Percentiles rank a stretch among this genome's conserved stretches.
phyloP scores from a whole-genome alignment of 129 eudicot species.

The Daucus carota region DNA sequence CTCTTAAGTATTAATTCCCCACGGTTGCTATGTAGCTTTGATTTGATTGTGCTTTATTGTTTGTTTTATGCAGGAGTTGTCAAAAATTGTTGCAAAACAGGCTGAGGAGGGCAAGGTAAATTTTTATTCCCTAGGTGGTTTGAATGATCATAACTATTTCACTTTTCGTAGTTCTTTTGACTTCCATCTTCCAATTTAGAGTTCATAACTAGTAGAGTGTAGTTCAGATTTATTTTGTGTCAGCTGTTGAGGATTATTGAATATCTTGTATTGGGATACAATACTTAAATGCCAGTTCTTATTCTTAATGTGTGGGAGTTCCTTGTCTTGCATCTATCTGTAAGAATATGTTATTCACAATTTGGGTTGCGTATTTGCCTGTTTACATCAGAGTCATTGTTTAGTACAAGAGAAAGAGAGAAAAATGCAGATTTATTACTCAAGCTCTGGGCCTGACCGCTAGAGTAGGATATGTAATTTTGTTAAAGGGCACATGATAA shows the following conservation, averaged over 20 bases:
- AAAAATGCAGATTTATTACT: background rate
- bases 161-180: too few relatives aligned
- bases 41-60: slow-evolving; percentile 10
- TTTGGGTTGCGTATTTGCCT: background rate
- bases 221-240: too few relatives aligned
- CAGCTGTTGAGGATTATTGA: too few relatives aligned
- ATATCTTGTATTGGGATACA: too few relatives aligned
- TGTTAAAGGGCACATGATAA: background rate
- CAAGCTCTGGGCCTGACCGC: background rate
- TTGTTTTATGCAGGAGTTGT: slow-evolving; percentile 54
- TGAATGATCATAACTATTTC: background rate
- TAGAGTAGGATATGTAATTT: background rate
- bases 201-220: too few relatives aligned
- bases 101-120: slow-evolving; percentile 95
- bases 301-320: background rate
- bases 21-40: background rate
- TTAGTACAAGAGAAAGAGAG: background rate
- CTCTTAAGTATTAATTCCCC: background rate
- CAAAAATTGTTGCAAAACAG: slow-evolving; percentile 84
- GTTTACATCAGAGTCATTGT: background rate
- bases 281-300: background rate
- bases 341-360: background rate
- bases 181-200: too few relatives aligned
- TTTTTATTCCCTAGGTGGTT: background rate
- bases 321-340: background rate